These are phyloP conservation scores for Limnomonas spitsbergensis DNA, from an alignment of 139 green algal genomes.

Conservation along the genomic window DNA sequence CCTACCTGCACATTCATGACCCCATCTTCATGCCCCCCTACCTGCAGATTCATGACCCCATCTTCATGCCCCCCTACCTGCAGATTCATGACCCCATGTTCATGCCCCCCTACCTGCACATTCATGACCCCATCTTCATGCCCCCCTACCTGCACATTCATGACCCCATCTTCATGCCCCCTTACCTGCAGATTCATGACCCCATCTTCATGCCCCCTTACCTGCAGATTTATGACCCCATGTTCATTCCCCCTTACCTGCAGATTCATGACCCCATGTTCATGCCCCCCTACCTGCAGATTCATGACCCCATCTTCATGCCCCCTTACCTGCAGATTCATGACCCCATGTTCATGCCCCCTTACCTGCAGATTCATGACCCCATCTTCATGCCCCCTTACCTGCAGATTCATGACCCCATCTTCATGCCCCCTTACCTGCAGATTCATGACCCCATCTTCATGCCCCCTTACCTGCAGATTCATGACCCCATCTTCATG, in stretches of 20 bases:
- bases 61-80: too few relatives aligned
- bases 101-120: not conserved
- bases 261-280: slow-evolving; percentile 15
- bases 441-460: not conserved
- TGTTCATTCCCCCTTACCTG: slow-evolving; percentile 4
- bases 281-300: too few relatives aligned
- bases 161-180: not conserved
- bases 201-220: too few relatives aligned
- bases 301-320: not conserved
- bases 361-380: not conserved
- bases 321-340: not conserved
- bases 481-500: slow-evolving; percentile 22
- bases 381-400: not conserved
- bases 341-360: too few relatives aligned
- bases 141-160: too few relatives aligned
- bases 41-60: slow-evolving; percentile 18
- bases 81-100: not conserved
- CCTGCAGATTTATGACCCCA: not conserved
- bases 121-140: slow-evolving; percentile 22
- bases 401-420: slow-evolving; percentile 18
- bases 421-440: too few relatives aligned
- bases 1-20: not conserved
- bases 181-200: slow-evolving; percentile 17
- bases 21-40: not conserved
- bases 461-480: not conserved